A percentile compares a stretch with the other conserved stretches of the same genome.
Evolutionary conservation across 805 yeast species (phyloP).

Genomic region (Saturnispora halmiae): DNA sequence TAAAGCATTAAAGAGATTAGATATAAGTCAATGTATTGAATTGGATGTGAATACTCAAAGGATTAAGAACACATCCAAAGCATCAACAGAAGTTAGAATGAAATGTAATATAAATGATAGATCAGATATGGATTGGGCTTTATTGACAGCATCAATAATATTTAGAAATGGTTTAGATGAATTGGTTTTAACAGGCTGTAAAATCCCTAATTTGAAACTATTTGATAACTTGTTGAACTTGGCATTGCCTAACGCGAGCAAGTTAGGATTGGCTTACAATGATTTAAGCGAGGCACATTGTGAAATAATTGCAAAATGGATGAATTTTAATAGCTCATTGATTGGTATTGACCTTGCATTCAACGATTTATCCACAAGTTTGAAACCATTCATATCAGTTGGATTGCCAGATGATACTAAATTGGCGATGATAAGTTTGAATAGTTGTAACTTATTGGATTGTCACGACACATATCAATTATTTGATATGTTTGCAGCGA

Average conservation of each 20-base stretch:
- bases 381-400: slow-evolving; percentile 32
- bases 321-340: slow-evolving; percentile 35
- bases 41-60: slow-evolving; percentile 37
- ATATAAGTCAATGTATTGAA: slow-evolving; percentile 60
- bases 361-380: slow-evolving; percentile 47
- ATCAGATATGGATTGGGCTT: slow-evolving; percentile 74
- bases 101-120: slow-evolving; percentile 44
- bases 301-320: slow-evolving; percentile 49
- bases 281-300: slow-evolving; percentile 55
- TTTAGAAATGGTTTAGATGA: slow-evolving; percentile 74
- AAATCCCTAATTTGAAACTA: slow-evolving; percentile 44
- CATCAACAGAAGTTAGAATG: slow-evolving; percentile 30
- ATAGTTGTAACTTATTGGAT: slow-evolving; percentile 50
- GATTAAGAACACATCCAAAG: slow-evolving; percentile 23
- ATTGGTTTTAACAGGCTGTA: slow-evolving; percentile 67
- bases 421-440: slow-evolving; percentile 48
- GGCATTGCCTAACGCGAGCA: slow-evolving; percentile 49
- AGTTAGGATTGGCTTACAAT: slow-evolving; percentile 73
- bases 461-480: slow-evolving; percentile 42
- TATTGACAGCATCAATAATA: slow-evolving; percentile 59
- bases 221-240: slow-evolving; percentile 48
- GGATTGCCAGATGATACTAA: slow-evolving; percentile 14
- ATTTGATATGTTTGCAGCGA: slow-evolving; percentile 40
- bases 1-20: slow-evolving; percentile 47
- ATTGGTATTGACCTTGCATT: slow-evolving; percentile 79